These are phyloP conservation scores for Buxus sempervirens DNA, from an alignment of 164 flowering plant genomes.

Conservation along the genomic window DNA sequence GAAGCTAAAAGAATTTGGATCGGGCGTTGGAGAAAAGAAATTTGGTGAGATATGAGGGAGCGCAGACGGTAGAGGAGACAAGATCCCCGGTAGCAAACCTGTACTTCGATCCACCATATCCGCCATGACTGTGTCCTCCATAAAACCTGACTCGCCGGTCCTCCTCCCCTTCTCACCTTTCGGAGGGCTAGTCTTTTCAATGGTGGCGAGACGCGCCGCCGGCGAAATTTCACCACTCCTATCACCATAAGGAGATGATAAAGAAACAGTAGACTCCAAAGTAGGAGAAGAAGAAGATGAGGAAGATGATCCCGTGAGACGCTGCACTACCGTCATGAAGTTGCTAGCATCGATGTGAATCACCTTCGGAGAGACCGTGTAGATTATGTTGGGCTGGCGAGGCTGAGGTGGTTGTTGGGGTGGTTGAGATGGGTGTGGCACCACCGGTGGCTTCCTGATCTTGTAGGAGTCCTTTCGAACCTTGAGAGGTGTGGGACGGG, in stretches of 20 bases:
- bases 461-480: constrained; percentile 64
- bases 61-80: constrained; percentile 74
- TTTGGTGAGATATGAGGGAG: constrained; percentile 51
- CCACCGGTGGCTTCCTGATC: constrained; percentile 65
- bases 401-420: constrained; percentile 11
- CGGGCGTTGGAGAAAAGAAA: constrained; percentile 56
- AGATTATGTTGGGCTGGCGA: constrained; percentile 63
- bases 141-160: not conserved
- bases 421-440: constrained; percentile 22
- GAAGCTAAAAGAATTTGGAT: constrained; percentile 23
- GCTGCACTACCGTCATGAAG: constrained; percentile 40
- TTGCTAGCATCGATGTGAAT: constrained; percentile 33
- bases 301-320: constrained; percentile 36
- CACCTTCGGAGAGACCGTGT: constrained; percentile 59
- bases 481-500: constrained; percentile 63
- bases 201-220: constrained; percentile 60
- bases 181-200: constrained; percentile 46
- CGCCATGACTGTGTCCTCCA: constrained; percentile 25
- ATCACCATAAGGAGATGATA: constrained; percentile 15
- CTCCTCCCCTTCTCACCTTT: constrained; percentile 14
- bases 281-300: constrained; percentile 14
- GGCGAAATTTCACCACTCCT: constrained; percentile 42
- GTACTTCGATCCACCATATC: not conserved
- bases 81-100: constrained; percentile 50
- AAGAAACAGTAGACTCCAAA: constrained; percentile 27